These are phyloP conservation scores for Lentinula boryana DNA, from an alignment of 768 basidiomycete genomes.

Conservation along the genomic window DNA sequence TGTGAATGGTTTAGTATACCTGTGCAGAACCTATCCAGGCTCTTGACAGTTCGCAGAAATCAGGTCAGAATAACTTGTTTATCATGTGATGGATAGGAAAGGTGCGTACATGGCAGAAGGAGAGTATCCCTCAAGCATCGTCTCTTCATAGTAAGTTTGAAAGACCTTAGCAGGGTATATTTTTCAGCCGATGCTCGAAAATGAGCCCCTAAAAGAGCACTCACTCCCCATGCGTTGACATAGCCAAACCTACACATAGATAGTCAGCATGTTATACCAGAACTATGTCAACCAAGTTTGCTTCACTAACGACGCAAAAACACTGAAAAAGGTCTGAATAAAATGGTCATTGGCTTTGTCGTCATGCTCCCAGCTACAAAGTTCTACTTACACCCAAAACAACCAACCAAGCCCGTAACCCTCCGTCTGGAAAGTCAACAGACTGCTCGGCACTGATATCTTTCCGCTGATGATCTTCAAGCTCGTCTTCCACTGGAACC, in stretches of 20 bases:
- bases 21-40: constrained; percentile 57
- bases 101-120: constrained; percentile 4
- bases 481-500: background rate
- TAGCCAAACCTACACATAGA: constrained; percentile 30
- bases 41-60: constrained; percentile 17
- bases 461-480: background rate
- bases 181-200: background rate
- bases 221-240: constrained; percentile 42
- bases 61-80: background rate
- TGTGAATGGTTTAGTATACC: constrained; percentile 16
- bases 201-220: background rate
- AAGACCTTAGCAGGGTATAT: constrained; percentile 20
- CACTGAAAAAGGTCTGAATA: background rate
- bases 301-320: background rate
- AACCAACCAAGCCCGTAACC: constrained; percentile 32
- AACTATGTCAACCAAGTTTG: too few species aligned
- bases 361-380: background rate
- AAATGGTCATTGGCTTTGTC: background rate
- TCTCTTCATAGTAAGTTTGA: background rate
- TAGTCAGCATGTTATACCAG: too few species aligned
- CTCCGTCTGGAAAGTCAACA: constrained; percentile 29
- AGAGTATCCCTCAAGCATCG: background rate
- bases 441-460: background rate
- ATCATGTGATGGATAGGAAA: background rate
- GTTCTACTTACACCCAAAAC: constrained; percentile 26